Evolutionary conservation across 1,284 basidiomycete genomes (phyloP), one percentile per base, ranked within the genome.

Genomic region (Malassezia caprae): DNA sequence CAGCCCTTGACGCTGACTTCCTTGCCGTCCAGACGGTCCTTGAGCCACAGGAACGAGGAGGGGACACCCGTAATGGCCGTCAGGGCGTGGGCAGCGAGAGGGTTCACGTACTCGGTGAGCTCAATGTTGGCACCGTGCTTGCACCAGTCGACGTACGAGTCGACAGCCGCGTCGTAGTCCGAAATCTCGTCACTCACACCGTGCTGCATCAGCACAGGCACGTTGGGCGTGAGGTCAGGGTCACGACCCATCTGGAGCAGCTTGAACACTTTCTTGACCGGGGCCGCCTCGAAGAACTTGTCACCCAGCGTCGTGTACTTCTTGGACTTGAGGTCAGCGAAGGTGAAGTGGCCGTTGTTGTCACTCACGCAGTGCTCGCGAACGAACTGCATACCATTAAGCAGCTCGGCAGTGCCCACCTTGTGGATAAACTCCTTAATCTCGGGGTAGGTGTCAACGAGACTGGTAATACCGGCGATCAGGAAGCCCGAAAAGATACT

Each of bases 121-220:
- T 60, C 45, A 45, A 69, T 64, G 47, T 65, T 49, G 37, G 66
- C 69, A 10, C 69, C 69, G 21, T 53, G 28, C 40, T 62, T 63
- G 41, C 70, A 68, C 34, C 63, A 55, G 26, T 60, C 35, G 28
- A 63, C 61, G 15, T 27, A 23, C 31, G 21, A 15, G 6, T 48
- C 37, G 8, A 39, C 8, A 4, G 48, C 62, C 10, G 56, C 50
- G 2, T 23, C 12, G 59, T 51, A 65, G 0, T 62, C 63, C 8
- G 69, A 58, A 23, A 70, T 60, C 50, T 68, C 68, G 53, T 72
- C 69, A 17, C 11, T 17, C 7, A 45, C 11, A 13, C 62, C 61
- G 39, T 71, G 68, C 59, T 51, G 64, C 26, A 65, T 52, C 49
- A 63, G 56, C 6, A 56, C 56, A 4, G 63, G 62, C 52, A 56